Percentiles rank a stretch among this genome's conserved stretches.
These are phyloP conservation scores for Blastocystis sp. DNA, from an alignment of 352 stramenopile species.

Conservation along the genomic window DNA sequence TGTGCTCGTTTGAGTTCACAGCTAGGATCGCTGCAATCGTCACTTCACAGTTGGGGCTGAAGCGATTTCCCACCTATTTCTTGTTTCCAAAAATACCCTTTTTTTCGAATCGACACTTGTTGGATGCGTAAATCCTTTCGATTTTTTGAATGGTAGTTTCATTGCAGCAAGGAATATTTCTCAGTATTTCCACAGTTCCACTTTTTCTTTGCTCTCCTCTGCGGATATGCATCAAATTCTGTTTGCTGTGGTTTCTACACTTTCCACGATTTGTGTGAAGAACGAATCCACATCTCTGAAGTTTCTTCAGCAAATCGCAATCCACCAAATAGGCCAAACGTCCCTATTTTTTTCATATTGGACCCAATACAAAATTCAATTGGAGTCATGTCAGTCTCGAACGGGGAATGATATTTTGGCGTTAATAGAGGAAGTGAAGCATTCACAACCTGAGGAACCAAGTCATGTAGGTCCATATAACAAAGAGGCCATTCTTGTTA, in stretches of 20 bases:
- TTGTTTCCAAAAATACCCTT: slow-evolving; percentile 7
- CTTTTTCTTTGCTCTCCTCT: neutral
- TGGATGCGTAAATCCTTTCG: neutral
- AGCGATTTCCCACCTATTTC: neutral
- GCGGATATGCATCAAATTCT: neutral
- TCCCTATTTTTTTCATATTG: neutral
- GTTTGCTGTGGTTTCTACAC: neutral
- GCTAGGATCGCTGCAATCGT: neutral
- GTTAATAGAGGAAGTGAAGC: neutral
- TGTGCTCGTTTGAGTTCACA: neutral
- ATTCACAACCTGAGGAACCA: no score
- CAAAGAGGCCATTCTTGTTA: neutral
- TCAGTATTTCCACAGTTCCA: neutral
- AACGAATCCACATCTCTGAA: no score
- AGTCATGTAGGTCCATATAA: neutral
- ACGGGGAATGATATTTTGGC: neutral
- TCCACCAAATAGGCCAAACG: no score
- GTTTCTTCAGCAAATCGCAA: no score
- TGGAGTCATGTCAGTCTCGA: neutral
- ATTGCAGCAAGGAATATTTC: neutral
- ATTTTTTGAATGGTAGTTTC: neutral
- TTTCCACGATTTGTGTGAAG: neutral
- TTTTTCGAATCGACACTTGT: neutral
- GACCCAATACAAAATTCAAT: neutral
- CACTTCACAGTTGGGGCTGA: neutral